Evolutionary conservation across 2,329 filamentous ascomycete genomes (phyloP), one percentile per base, ranked within the genome.

Genomic region (Beauveria caledonica): DNA sequence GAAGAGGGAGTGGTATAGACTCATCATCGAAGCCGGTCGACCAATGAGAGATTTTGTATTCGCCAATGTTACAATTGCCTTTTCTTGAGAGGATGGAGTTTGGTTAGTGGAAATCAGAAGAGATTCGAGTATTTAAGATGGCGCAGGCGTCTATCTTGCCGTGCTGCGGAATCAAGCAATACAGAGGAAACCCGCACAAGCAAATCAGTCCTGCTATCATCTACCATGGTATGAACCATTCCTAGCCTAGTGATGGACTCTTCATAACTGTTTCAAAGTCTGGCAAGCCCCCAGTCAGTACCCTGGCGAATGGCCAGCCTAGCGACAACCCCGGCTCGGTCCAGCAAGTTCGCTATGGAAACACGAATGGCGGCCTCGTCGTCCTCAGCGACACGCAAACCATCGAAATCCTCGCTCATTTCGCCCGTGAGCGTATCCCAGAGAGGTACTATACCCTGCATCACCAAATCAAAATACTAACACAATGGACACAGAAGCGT

Each of bases 391-490:
- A 83, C 64, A 81, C 77, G 0, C 80, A 83, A 49, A 71, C 84
- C 11, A 76, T 85, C 39, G 81, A 85, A 64, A 77, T 78, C 0
- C 71, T 85, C 1, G 77, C 82, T 3, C 82, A 85, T 65, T 85
- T 84, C 66, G 74, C 77, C n/a, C 74, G 81, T 3, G 82, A 85
- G 66, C 72, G 82, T 9, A 85, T 85, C 58, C 82, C 82, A 0
- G 83, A 85, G 65, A 70, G 81, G 67, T 69, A 62, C 2, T 0
- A 19, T 17, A 8, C 36, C 5, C 51, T 9, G 9, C 17, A 33
- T 21, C 5, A 42, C 13, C 45, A 5, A 3, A 27, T 56, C 58
- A 27, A 49, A 23, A 19, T 36, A 5, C 54, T 59, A 6, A 48
- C 3, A 15, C 53, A 36, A 5, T n/a, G 10, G 36, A 6, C 44